Evolutionary conservation across 139 green algal species (phyloP).

Genomic region (Monoraphidium neglectum): DNA sequence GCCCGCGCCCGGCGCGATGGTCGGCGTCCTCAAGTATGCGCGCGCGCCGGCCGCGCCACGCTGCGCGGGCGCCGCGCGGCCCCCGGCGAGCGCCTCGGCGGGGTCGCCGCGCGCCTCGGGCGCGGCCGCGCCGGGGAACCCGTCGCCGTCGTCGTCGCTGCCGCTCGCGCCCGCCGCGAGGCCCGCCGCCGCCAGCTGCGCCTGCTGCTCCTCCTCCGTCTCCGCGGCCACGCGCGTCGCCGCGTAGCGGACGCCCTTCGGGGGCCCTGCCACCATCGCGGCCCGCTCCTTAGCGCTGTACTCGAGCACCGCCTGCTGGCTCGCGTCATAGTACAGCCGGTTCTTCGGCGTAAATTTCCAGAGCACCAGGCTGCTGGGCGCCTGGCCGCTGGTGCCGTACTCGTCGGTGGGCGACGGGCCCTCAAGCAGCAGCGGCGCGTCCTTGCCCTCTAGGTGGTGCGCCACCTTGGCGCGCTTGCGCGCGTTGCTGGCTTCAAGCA

Average conservation of each 20-base stretch:
- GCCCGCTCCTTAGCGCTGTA: constrained; percentile 55
- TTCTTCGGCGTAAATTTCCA: constrained; percentile 66
- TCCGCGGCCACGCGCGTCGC: constrained; percentile 59
- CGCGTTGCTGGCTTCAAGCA: constrained; percentile 12
- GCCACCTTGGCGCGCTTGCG: constrained; percentile 33
- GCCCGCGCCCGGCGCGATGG: constrained; percentile 35
- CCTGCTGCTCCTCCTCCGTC: neutral
- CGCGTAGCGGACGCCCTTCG: constrained; percentile 64
- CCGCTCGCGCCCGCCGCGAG: neutral
- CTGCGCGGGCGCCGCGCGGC: neutral
- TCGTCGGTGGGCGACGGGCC: constrained; percentile 56
- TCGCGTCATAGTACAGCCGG: constrained; percentile 71
- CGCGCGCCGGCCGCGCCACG: constrained; percentile 3
- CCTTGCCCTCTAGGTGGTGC: constrained; percentile 57
- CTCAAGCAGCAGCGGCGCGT: constrained; percentile 32
- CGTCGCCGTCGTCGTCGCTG: neutral
- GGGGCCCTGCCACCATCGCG: constrained; percentile 53
- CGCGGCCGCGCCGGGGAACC: constrained; percentile 8
- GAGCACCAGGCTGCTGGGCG: constrained; percentile 48
- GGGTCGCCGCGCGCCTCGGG: neutral
- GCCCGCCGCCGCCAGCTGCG: neutral
- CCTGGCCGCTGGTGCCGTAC: constrained; percentile 77
- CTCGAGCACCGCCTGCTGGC: constrained; percentile 39
- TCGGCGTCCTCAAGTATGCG: constrained; percentile 34
- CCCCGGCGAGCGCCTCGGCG: neutral